Evolutionary conservation across 768 basidiomycete genomes (phyloP).

Genomic region (Pleurotus pulmonarius): DNA sequence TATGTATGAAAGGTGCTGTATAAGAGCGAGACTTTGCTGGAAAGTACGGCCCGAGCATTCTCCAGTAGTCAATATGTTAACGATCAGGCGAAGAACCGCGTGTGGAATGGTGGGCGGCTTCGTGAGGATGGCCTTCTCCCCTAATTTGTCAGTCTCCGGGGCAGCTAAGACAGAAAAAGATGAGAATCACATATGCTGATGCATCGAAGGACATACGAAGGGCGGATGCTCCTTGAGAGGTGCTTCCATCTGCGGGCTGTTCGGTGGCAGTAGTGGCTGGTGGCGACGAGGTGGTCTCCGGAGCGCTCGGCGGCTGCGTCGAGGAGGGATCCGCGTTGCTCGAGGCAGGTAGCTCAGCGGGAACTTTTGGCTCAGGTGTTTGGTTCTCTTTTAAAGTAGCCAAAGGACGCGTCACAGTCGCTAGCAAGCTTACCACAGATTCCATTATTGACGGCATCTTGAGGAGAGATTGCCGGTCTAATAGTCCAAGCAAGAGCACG

Average conservation of each 20-base stretch:
- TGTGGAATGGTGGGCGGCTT: conserved; percentile 85
- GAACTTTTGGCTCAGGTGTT: conserved; percentile 14
- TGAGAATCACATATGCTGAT: too few species aligned
- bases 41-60: conserved; percentile 98
- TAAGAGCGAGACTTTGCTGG: conserved; percentile 86
- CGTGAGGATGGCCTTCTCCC: conserved; percentile 53
- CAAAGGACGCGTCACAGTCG: conserved; percentile 84
- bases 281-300: neutral
- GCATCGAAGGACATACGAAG: too few species aligned
- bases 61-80: conserved; percentile 95
- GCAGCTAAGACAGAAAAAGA: neutral
- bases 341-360: conserved; percentile 1
- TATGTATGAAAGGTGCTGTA: conserved; percentile 87
- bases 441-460: conserved; percentile 91
- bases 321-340: neutral
- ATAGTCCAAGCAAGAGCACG: conserved; percentile 79
- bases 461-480: conserved; percentile 84
- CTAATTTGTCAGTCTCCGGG: conserved; percentile 21
- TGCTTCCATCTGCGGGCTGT: neutral
- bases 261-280: neutral
- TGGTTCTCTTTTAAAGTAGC: conserved; percentile 55
- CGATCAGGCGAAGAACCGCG: conserved; percentile 81
- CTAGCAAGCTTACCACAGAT: conserved; percentile 82
- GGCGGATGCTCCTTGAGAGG: neutral
- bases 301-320: neutral